phyloP scores from a whole-genome alignment of 2,329 filamentous ascomycete genomes.

The Microcera coccophila region DNA sequence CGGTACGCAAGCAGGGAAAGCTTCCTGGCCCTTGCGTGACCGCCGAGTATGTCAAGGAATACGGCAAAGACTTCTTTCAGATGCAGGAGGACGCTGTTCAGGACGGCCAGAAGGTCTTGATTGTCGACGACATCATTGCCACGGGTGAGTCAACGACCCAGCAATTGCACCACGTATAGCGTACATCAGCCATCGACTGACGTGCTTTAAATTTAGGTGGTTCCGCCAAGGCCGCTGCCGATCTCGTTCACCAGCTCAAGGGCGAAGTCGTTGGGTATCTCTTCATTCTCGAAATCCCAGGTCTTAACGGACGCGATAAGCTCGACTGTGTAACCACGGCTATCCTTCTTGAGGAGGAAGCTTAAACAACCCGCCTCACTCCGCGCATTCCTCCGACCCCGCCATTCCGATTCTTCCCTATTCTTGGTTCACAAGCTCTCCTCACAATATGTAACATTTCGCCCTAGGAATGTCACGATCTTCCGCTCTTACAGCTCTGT shows the following conservation, averaged over 20 bases:
- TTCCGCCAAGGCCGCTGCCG: conserved; percentile 81
- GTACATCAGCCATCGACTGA: conserved; percentile 12
- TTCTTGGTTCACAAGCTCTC: conserved; percentile 14
- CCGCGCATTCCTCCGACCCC: conserved; percentile 12
- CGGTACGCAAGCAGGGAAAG: conserved; percentile 93
- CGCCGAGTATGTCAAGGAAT: conserved; percentile 89
- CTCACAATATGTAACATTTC: conserved; percentile 13
- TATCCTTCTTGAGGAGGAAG: conserved; percentile 69
- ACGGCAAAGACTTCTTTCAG: conserved; percentile 92
- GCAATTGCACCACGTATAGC: conserved; percentile 8
- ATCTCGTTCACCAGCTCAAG: conserved; percentile 80
- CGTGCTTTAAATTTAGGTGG: conserved; percentile 59
- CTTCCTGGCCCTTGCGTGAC: conserved; percentile 85
- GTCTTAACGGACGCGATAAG: conserved; percentile 87
- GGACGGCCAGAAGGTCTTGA: conserved; percentile 80
- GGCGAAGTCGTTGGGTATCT: conserved; percentile 84
- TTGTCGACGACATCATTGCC: conserved; percentile 98
- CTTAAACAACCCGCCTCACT: conserved; percentile 11
- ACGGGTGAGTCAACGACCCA: conserved; percentile 63
- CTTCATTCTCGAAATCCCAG: conserved; percentile 93
- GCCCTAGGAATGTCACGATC: not conserved
- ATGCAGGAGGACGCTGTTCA: conserved; percentile 86
- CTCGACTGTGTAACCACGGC: conserved; percentile 73
- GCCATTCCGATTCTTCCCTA: conserved; percentile 12
- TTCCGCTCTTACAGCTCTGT: conserved; percentile 15